Percentiles rank a stretch among this genome's conserved stretches.
These are phyloP conservation scores for Prosopis cineraria DNA, from an alignment of 306 rosid species.

Conservation along the genomic window DNA sequence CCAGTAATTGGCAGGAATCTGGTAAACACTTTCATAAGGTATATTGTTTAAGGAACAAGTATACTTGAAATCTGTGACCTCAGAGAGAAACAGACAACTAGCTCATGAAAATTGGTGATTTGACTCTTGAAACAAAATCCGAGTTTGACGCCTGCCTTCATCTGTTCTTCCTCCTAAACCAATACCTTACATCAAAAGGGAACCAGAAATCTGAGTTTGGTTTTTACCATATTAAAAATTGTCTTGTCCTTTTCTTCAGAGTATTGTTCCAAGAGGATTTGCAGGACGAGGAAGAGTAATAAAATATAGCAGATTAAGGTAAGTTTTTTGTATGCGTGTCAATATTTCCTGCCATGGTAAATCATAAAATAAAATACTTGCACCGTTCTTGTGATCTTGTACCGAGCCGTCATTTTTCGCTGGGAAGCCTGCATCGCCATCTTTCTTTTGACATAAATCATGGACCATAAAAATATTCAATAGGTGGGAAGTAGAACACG, in stretches of 20 bases:
- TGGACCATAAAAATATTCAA: constrained; percentile 13
- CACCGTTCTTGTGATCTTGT: constrained; percentile 19
- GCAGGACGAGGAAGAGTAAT: neutral
- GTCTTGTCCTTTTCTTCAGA: neutral
- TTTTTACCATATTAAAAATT: neutral
- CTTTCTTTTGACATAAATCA: neutral
- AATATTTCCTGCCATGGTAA: neutral
- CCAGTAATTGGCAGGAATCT: neutral
- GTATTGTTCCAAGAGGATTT: neutral
- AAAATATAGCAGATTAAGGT: neutral
- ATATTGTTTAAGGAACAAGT: no score
- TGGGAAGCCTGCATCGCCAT: constrained; percentile 4
- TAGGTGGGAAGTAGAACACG: constrained; percentile 28
- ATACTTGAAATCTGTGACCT: neutral
- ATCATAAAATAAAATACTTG: constrained; percentile 8
- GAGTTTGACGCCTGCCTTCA: neutral
- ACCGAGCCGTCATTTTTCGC: constrained; percentile 3
- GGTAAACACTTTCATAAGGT: neutral
- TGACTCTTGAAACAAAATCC: neutral
- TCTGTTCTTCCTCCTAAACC: neutral
- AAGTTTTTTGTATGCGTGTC: constrained; percentile 2
- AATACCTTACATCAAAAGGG: neutral
- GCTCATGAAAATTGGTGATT: neutral
- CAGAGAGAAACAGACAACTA: neutral
- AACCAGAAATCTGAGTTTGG: neutral